These are phyloP conservation scores for Citeromyces nyonsensis DNA, from an alignment of 805 yeast genomes.

Conservation along the genomic window DNA sequence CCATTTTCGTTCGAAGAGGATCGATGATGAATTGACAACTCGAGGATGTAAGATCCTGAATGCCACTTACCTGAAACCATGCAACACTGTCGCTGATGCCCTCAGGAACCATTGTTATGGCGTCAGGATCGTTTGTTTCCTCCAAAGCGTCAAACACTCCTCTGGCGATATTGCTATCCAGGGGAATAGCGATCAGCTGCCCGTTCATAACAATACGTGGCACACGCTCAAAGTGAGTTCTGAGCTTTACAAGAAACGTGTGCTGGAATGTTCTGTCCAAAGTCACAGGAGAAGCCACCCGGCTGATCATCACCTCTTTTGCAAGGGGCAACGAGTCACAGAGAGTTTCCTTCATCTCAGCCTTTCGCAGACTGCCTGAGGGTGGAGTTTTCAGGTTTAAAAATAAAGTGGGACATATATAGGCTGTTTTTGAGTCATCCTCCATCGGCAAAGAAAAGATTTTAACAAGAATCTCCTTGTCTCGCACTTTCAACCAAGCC, in stretches of 20 bases:
- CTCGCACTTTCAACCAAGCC: constrained; percentile 17
- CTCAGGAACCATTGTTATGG: constrained; percentile 28
- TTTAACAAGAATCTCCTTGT: constrained; percentile 9
- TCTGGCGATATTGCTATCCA: constrained; percentile 54
- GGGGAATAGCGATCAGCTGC: constrained; percentile 63
- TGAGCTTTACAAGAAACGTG: constrained; percentile 43
- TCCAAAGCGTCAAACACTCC: constrained; percentile 28
- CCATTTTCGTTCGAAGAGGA: constrained; percentile 51
- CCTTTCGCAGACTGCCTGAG: constrained; percentile 5
- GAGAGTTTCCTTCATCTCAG: constrained; percentile 6
- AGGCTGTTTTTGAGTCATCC: constrained; percentile 21
- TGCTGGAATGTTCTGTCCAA: constrained; percentile 49
- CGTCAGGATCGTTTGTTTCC: constrained; percentile 6
- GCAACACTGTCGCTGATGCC: constrained; percentile 63
- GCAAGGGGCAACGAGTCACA: constrained; percentile 27
- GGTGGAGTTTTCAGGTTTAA: constrained; percentile 27
- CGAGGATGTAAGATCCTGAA: constrained; percentile 7
- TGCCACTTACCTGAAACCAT: constrained; percentile 65
- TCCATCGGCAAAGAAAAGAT: constrained; percentile 46
- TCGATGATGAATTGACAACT: constrained; percentile 40
- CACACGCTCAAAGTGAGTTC: constrained; percentile 40
- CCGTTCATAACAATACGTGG: constrained; percentile 44
- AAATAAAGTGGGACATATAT: constrained; percentile 48
- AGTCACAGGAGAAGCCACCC: constrained; percentile 57
- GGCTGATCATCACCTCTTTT: constrained; percentile 43